Evolutionary conservation across 2,329 filamentous ascomycete genomes (phyloP), one percentile per base, ranked within the genome.

Genomic region (Penicillium fuscoglaucum): DNA sequence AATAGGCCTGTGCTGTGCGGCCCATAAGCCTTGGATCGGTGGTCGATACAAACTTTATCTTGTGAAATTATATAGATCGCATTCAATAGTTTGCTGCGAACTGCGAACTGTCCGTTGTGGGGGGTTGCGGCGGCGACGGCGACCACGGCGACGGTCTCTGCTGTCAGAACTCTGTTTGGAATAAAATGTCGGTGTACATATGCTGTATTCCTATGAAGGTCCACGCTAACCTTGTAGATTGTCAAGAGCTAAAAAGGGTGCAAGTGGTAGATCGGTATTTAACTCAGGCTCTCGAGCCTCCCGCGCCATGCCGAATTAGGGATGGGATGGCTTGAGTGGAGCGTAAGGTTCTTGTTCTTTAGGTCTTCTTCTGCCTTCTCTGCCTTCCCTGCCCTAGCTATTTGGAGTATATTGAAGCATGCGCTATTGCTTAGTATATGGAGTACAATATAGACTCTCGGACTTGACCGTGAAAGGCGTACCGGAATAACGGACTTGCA

Each of bases 241-340:
- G 46, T 49, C 29, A 57, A 55, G 57, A 61, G 40, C 29, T 45
- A 29, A 15, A 26, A 33, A 2, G 21, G 15, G 21, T 15, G 9
- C n/a, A 37, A 33, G 44, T 49, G 44, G 62, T 50, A 59, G 62
- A 66, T 63, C 60, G 45, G 54, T 59, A 64, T 63, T 58, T 61
- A 29, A 59, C n/a, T 43, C 56, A 15, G 33, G 47, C 54, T 52
- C 57, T 52, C 57, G 59, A 57, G 56, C 64, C 62, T 63, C 52
- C 46, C 37, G 24, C 44, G 13, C 52, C 41, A 52, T 50, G 24
- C 52, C 60, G 19, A 39, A 13, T 40, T 53, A 29, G 52, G 49
- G 26, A 39, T 35, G 24, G 31, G 33, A 24, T 15, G 33, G 15
- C 15, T 9, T 9, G 39, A 39, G 61, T 64, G 63, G 63, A 63